Evolutionary conservation across 2,329 filamentous ascomycete species (phyloP), one percentile per base, ranked within the genome.

Genomic region (Endoconidiophora laricicola): DNA sequence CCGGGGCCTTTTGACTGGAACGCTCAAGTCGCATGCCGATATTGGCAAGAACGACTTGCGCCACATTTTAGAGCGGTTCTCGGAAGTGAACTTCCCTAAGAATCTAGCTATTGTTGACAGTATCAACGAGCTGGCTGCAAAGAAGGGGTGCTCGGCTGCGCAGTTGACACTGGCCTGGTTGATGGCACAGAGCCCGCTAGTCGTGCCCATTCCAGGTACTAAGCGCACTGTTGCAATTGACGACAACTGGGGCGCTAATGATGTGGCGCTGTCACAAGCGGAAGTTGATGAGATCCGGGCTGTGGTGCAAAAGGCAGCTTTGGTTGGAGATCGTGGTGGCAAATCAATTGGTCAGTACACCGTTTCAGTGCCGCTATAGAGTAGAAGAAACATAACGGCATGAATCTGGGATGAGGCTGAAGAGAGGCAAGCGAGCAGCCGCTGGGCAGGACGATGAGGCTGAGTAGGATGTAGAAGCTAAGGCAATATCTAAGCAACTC

Each of bases 91-190:
- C 49, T 60, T 62, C 42, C 48, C 48, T 6, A 72, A 73, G 59
- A 81, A 81, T 55, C 53, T 78, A 9, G 62, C 66, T 54, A 59
- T 80, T 2, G 69, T 78, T 2, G 69, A 73, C 29, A 60, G 60
- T 16, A 66, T 81, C 50, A 59, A 62, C 3, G 63, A 58, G 4
- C 57, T 80, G 4, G 76, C 74, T 0, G 62, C 67, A 40, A 65
- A 62, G 54, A 80, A 82, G 61, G 68, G 58, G 4, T 68, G 66
- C 43, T 78, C 78, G 0, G 56, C 74, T 0, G 68, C 67, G 1
- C 72, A 84, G 58, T 58, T 84, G 29, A 71, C 74, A 1, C 64
- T 83, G 24, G 78, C 78, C 0, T 83, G 79, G 78, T 56, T 83
- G 50, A 57, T 79, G 55, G 70, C 70, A 3, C 76, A 81, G 56